A percentile compares a stretch with the other conserved stretches of the same genome.
Conservation (phyloP, 345 rosid genomes). For the Sonneratia alba region DNA sequence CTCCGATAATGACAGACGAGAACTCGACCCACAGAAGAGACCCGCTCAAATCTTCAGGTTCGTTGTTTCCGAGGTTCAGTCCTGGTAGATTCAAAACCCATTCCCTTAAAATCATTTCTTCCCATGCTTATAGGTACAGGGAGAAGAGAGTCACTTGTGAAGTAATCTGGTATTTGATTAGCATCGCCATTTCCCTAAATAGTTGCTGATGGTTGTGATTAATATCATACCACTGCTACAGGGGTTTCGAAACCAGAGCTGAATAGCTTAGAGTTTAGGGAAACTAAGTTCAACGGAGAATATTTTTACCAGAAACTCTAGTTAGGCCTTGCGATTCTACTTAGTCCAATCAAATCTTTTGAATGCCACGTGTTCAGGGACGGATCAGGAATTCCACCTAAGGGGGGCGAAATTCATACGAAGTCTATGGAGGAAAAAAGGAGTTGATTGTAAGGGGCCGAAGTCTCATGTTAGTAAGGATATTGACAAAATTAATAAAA, state of each 20-base stretch:
- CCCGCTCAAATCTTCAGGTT: conserved; percentile 72
- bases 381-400: too few species aligned
- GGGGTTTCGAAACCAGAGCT: not conserved
- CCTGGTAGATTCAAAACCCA: not conserved
- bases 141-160: not conserved
- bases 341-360: not conserved
- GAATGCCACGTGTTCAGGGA: not conserved
- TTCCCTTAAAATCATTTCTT: conserved; percentile 12
- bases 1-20: conserved; percentile 57
- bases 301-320: not conserved
- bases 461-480: too few species aligned
- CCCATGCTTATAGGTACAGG: conserved; percentile 4
- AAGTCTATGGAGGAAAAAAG: too few species aligned
- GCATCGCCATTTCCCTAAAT: not conserved
- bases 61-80: not conserved
- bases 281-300: not conserved
- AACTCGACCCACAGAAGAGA: conserved; percentile 44
- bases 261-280: not conserved
- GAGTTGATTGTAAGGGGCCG: too few species aligned
- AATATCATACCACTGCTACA: not conserved
- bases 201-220: not conserved
- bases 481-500: too few species aligned
- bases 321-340: not conserved
- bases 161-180: not conserved
- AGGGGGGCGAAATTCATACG: too few species aligned